Percentiles rank a stretch among this genome's conserved stretches.
These are phyloP conservation scores for Phyllosticta capitalensis DNA, from an alignment of 2,329 filamentous ascomycete species.

Conservation along the genomic window DNA sequence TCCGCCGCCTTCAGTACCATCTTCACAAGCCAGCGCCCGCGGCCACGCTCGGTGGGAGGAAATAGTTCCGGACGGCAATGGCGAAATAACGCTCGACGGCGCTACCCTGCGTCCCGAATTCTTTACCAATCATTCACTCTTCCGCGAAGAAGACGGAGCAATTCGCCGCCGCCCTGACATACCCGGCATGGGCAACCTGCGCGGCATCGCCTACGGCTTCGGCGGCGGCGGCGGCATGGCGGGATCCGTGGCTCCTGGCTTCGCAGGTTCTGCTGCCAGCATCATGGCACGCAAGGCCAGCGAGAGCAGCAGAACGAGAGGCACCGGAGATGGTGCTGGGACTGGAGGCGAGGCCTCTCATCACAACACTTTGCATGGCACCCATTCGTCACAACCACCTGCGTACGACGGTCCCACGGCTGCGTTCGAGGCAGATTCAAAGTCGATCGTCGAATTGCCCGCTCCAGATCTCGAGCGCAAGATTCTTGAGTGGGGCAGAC, in stretches of 20 bases:
- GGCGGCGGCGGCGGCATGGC: slow-evolving; percentile 5
- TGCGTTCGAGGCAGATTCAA: background rate
- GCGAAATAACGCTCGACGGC: background rate
- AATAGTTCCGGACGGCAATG: slow-evolving; percentile 4
- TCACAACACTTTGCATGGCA: background rate
- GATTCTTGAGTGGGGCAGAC: background rate
- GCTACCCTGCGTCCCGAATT: background rate
- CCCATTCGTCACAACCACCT: background rate
- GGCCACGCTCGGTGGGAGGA: slow-evolving; percentile 5
- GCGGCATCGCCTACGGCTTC: slow-evolving; percentile 1
- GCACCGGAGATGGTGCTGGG: background rate
- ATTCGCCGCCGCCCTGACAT: background rate
- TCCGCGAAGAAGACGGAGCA: background rate
- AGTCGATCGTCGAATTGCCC: background rate
- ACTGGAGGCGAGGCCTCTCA: background rate
- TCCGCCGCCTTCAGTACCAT: background rate
- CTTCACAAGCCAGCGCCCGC: background rate
- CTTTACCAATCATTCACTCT: background rate
- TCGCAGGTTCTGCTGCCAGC: background rate
- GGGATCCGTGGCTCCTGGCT: background rate
- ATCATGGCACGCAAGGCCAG: background rate
- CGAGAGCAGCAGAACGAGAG: background rate
- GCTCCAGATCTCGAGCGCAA: background rate
- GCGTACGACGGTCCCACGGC: background rate
- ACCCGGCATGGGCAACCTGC: background rate